These are phyloP conservation scores for Encephalitozoon intestinalis DNA, from an alignment of 371 early-diverging fungal species.

Conservation along the genomic window DNA sequence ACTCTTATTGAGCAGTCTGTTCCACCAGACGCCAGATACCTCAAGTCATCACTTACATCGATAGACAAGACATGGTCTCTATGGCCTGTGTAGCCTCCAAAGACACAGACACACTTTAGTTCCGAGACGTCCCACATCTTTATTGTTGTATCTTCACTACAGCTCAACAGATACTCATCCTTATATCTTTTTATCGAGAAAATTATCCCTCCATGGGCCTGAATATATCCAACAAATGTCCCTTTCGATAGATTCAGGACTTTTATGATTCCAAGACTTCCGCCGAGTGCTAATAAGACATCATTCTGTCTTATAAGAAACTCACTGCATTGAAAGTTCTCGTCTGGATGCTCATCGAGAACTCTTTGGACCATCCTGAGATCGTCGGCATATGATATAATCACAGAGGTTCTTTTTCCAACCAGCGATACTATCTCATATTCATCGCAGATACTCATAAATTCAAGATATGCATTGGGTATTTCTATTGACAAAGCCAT, in stretches of 20 bases:
- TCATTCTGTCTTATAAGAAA: slow-evolving; percentile 20
- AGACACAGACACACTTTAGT: slow-evolving; percentile 63
- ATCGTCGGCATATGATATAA: neutral
- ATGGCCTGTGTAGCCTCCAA: slow-evolving; percentile 64
- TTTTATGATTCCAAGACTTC: slow-evolving; percentile 43
- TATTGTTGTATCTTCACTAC: slow-evolving; percentile 69
- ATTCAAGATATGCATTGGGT: slow-evolving; percentile 17
- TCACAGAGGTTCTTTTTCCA: slow-evolving; percentile 20
- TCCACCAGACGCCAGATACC: slow-evolving; percentile 65
- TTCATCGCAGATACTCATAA: neutral
- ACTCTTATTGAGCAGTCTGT: slow-evolving; percentile 67
- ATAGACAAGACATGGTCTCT: slow-evolving; percentile 66
- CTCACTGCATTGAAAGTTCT: slow-evolving; percentile 38
- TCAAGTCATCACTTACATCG: slow-evolving; percentile 61
- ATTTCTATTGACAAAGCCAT: neutral
- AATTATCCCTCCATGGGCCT: slow-evolving; percentile 52
- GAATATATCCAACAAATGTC: neutral
- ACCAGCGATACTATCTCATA: slow-evolving; percentile 20
- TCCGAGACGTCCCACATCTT: slow-evolving; percentile 67
- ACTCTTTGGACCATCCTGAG: slow-evolving; percentile 9
- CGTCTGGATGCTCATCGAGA: slow-evolving; percentile 38
- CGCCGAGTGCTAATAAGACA: slow-evolving; percentile 21
- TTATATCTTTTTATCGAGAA: slow-evolving; percentile 33
- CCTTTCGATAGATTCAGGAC: slow-evolving; percentile 30
- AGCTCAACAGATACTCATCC: slow-evolving; percentile 64